phyloP scores from a whole-genome alignment of 2,329 filamentous ascomycete genomes.

The Aspergillus sp. region DNA sequence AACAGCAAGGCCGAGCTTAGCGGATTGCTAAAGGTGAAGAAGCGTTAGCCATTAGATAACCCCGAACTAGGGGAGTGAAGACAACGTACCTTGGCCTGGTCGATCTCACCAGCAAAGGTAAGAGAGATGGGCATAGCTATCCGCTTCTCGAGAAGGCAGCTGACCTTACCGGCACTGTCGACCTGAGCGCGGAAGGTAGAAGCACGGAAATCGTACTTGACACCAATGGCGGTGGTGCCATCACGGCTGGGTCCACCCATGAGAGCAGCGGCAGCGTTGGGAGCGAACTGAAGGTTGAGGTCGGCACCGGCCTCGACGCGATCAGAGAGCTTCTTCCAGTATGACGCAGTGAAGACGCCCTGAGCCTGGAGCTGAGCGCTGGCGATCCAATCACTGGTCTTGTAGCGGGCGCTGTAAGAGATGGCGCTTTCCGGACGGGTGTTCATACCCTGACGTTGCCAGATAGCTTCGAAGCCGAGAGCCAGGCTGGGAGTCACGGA shows the following conservation, averaged over 20 bases:
- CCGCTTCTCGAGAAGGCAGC: constrained; percentile 90
- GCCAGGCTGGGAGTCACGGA: constrained; percentile 83
- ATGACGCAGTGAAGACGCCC: constrained; percentile 83
- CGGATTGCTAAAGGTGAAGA: constrained; percentile 67
- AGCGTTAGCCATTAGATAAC: constrained; percentile 5
- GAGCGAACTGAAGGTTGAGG: constrained; percentile 79
- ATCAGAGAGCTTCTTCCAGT: constrained; percentile 90
- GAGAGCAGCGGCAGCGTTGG: constrained; percentile 61
- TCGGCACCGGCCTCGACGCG: constrained; percentile 96
- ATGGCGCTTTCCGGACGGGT: constrained; percentile 87
- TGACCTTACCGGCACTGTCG: constrained; percentile 91
- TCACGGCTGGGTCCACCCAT: constrained; percentile 82
- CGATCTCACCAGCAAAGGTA: constrained; percentile 94
- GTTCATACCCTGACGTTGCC: constrained; percentile 81
- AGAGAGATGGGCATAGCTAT: constrained; percentile 89
- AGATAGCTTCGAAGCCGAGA: constrained; percentile 87
- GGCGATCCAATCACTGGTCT: constrained; percentile 86
- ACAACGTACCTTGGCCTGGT: constrained; percentile 82
- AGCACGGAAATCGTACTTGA: constrained; percentile 97
- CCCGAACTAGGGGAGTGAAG: neutral
- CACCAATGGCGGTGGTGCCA: constrained; percentile 84
- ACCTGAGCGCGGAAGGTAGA: constrained; percentile 94
- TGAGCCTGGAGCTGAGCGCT: constrained; percentile 86
- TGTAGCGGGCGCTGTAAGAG: constrained; percentile 90
- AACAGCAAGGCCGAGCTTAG: constrained; percentile 91